These are phyloP conservation scores for Cystobasidium ongulense DNA, from an alignment of 768 basidiomycete genomes.

Conservation along the genomic window DNA sequence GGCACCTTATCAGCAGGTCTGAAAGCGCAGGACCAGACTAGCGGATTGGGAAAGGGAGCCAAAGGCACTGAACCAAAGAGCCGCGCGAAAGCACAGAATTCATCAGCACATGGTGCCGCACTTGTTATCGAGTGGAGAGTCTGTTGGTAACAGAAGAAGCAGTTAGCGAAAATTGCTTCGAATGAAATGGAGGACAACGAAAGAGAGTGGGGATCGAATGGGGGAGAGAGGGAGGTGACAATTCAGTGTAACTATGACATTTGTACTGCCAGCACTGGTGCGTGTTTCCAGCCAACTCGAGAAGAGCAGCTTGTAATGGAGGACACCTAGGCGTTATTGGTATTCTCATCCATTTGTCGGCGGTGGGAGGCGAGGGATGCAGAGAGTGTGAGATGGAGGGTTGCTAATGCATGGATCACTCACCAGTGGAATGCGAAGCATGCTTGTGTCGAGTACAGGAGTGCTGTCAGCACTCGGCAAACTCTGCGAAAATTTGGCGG, in stretches of 20 bases:
- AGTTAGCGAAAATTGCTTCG: not conserved
- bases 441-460: too few relatives aligned
- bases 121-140: too few relatives aligned
- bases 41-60: too few relatives aligned
- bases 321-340: not conserved
- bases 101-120: too few relatives aligned
- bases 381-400: not conserved
- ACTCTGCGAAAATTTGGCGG: too few relatives aligned
- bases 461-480: too few relatives aligned
- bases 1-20: too few relatives aligned
- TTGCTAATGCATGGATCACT: not conserved
- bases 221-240: not conserved
- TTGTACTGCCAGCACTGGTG: not conserved
- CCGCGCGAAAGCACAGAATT: too few relatives aligned
- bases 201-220: not conserved
- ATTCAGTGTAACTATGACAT: slow-evolving; percentile 1
- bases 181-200: not conserved
- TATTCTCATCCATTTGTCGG: not conserved
- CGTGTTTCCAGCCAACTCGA: not conserved
- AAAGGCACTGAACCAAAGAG: too few relatives aligned
- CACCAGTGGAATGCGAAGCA: not conserved
- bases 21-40: too few relatives aligned
- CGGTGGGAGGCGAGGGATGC: not conserved
- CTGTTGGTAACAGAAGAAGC: not conserved
- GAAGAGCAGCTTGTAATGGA: not conserved